A percentile compares a stretch with the other conserved stretches of the same genome.
These are phyloP conservation scores for Chlorella sp. DNA, from an alignment of 139 green algal species.

Conservation along the genomic window DNA sequence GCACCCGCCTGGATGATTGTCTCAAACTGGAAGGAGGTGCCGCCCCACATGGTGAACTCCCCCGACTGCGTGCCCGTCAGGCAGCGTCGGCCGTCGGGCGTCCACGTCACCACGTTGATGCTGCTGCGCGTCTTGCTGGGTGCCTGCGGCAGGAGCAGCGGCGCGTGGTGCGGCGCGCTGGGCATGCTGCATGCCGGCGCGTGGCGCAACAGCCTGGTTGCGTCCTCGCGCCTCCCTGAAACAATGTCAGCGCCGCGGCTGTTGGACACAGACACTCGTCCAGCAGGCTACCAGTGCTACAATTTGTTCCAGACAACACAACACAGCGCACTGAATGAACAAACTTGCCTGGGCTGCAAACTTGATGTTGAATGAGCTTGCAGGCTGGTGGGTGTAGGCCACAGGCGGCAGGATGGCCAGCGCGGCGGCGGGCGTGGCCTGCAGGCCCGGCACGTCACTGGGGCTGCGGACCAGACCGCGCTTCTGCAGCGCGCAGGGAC, in stretches of 20 bases:
- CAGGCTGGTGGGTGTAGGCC: constrained; percentile 70
- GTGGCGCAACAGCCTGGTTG: too few species aligned
- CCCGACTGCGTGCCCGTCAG: constrained; percentile 82
- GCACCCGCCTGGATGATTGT: constrained; percentile 74
- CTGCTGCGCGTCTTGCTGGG: constrained; percentile 77
- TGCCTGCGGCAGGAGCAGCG: too few species aligned
- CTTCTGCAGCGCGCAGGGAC: too few species aligned
- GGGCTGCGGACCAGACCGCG: constrained; percentile 7
- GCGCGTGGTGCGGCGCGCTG: too few species aligned
- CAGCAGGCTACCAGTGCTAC: too few species aligned
- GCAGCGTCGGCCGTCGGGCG: constrained; percentile 85
- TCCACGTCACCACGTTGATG: constrained; percentile 80
- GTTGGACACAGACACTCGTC: too few species aligned
- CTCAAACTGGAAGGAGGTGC: constrained; percentile 85
- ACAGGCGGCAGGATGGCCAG: constrained; percentile 67
- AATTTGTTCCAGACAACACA: too few species aligned
- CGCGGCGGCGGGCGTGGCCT: constrained; percentile 32
- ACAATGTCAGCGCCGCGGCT: too few species aligned
- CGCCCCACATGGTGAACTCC: constrained; percentile 93
- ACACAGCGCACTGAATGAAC: too few species aligned
- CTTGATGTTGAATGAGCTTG: constrained; percentile 69
- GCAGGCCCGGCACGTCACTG: constrained; percentile 20
- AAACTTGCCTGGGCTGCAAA: too few species aligned
- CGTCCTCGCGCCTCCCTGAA: too few species aligned
- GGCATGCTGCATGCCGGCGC: too few species aligned